These are phyloP conservation scores for Colletotrichum sp. DNA, from an alignment of 2,329 filamentous ascomycete genomes.

Conservation along the genomic window DNA sequence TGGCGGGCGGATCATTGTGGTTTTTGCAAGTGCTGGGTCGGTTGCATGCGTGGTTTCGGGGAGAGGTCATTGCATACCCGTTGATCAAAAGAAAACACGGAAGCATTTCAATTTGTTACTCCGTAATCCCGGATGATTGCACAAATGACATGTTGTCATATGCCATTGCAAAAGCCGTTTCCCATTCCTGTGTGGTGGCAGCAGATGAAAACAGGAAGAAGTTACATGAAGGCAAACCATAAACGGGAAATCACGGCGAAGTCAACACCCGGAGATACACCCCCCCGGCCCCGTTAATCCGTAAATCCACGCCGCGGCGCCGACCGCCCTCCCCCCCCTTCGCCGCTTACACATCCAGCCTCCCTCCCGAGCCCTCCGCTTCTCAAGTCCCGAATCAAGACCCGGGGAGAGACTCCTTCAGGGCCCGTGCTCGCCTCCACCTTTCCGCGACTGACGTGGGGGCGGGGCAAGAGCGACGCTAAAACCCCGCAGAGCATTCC, in stretches of 20 bases:
- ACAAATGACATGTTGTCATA: fast-evolving
- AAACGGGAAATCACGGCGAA: neutral
- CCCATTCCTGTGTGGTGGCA: neutral
- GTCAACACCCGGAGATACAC: neutral
- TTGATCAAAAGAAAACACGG: neutral
- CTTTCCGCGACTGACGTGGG: neutral
- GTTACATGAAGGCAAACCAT: neutral
- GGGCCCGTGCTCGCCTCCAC: neutral
- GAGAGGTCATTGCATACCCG: neutral
- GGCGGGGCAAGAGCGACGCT: slow-evolving; percentile 7
- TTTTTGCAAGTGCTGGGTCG: neutral
- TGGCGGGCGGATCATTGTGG: neutral
- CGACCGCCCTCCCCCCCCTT: no score
- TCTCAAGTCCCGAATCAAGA: neutral
- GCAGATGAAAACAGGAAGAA: neutral
- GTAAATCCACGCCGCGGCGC: neutral
- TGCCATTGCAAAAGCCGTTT: neutral
- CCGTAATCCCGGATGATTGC: neutral
- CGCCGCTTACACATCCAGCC: neutral
- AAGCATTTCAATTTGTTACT: neutral
- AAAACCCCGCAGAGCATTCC: neutral
- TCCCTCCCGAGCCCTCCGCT: neutral
- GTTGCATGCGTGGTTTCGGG: neutral
- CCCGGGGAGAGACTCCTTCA: neutral
- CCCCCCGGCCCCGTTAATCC: neutral